A percentile compares a stretch with the other conserved stretches of the same genome.
Evolutionary conservation across 1,284 basidiomycete genomes (phyloP).

Genomic region (Malassezia psittaci): DNA sequence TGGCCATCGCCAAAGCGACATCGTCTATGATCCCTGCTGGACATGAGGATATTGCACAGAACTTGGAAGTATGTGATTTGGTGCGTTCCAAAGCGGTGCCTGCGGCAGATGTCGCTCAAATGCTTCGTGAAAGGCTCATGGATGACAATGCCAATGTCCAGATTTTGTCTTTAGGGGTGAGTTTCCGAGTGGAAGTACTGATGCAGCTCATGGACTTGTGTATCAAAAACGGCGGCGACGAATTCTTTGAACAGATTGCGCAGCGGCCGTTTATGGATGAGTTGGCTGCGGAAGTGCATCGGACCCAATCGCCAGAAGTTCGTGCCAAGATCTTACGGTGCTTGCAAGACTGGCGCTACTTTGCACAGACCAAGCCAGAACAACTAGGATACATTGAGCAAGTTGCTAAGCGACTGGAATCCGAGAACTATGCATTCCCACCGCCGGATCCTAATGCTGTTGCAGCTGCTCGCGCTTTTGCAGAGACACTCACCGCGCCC

Average conservation of each 20-base stretch:
- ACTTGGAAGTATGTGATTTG: slow-evolving; percentile 91
- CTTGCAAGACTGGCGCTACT: slow-evolving; percentile 84
- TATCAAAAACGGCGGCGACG: slow-evolving; percentile 94
- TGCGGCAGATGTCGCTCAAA: slow-evolving; percentile 76
- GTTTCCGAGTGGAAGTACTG: not conserved
- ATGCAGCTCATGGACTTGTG: slow-evolving; percentile 66
- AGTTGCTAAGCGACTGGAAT: slow-evolving; percentile 38
- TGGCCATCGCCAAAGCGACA: slow-evolving; percentile 65
- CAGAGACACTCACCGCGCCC: slow-evolving; percentile 55
- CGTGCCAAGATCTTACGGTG: slow-evolving; percentile 67
- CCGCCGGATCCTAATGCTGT: slow-evolving; percentile 62
- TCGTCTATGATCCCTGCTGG: slow-evolving; percentile 67
- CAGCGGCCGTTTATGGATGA: slow-evolving; percentile 90
- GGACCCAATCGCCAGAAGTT: slow-evolving; percentile 65
- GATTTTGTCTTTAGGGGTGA: slow-evolving; percentile 68
- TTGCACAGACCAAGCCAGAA: slow-evolving; percentile 68
- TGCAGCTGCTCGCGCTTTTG: slow-evolving; percentile 32
- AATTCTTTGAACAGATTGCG: slow-evolving; percentile 57
- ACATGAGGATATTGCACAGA: slow-evolving; percentile 77
- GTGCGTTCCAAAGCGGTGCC: slow-evolving; percentile 76
- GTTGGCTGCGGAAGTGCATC: slow-evolving; percentile 62
- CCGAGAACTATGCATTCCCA: slow-evolving; percentile 66
- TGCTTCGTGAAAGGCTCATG: slow-evolving; percentile 72
- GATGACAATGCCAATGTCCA: slow-evolving; percentile 96
- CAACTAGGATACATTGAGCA: slow-evolving; percentile 43